Conservation (phyloP, 768 basidiomycete species). For the Flagelloscypha sp. region DNA sequence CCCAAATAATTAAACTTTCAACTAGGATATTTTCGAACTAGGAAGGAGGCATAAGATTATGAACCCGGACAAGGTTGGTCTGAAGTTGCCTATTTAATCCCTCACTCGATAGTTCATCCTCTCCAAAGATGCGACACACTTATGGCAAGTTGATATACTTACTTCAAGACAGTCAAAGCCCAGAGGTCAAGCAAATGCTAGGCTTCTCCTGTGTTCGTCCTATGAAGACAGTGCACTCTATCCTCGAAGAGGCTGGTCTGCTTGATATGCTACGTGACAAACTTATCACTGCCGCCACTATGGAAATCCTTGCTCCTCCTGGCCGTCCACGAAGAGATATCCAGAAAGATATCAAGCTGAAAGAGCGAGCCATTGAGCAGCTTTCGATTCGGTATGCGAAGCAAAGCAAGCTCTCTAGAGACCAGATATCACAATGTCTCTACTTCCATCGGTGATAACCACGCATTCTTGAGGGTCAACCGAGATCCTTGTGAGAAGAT, state of each 20-base stretch:
- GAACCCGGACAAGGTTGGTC: slow-evolving; percentile 92
- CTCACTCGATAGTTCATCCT: too few relatives aligned
- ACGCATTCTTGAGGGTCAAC: slow-evolving; percentile 78
- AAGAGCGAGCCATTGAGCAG: slow-evolving; percentile 78
- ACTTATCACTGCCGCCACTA: slow-evolving; percentile 65
- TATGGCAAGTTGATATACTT: slow-evolving; percentile 84
- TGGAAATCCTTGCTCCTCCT: slow-evolving; percentile 71
- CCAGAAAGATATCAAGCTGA: slow-evolving; percentile 75
- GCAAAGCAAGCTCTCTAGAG: slow-evolving; percentile 50
- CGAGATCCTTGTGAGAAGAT: slow-evolving; percentile 84
- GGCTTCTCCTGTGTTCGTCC: slow-evolving; percentile 72
- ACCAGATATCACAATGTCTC: slow-evolving; percentile 66
- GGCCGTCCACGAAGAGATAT: slow-evolving; percentile 65
- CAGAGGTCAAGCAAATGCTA: slow-evolving; percentile 73
- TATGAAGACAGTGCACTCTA: slow-evolving; percentile 63
- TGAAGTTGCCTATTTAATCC: too few relatives aligned
- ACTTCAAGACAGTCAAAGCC: slow-evolving; percentile 82
- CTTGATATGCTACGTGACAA: slow-evolving; percentile 69
- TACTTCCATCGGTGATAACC: slow-evolving; percentile 89
- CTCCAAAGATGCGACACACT: slow-evolving; percentile 80
- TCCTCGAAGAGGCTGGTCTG: slow-evolving; percentile 59
- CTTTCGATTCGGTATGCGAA: slow-evolving; percentile 58
- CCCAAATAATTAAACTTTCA: too few relatives aligned
- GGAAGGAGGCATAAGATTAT: slow-evolving; percentile 84
- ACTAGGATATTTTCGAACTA: slow-evolving; percentile 72